phyloP scores from a whole-genome alignment of 2,329 filamentous ascomycete species.

The Septoria linicola region DNA sequence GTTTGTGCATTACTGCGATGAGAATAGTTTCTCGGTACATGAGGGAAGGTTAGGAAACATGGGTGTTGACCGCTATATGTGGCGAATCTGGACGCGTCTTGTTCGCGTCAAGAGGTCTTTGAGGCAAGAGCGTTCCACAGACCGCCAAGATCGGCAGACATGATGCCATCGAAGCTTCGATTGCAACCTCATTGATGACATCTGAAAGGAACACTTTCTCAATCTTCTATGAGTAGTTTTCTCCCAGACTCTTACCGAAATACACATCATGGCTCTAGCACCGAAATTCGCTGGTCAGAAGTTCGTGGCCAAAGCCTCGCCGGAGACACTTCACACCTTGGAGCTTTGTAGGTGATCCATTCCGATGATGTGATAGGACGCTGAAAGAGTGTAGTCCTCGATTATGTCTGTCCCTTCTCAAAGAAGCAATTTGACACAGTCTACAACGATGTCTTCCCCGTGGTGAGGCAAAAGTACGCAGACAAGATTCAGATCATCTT shows the following conservation, averaged over 20 bases:
- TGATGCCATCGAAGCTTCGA: not conserved
- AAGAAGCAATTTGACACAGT: constrained; percentile 76
- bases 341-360: constrained; percentile 49
- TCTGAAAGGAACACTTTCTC: not conserved
- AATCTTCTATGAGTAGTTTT: not conserved
- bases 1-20: not conserved
- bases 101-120: not conserved
- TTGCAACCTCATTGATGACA: not conserved
- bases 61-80: too few relatives aligned
- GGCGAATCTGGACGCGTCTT: not conserved
- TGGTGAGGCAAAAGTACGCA: constrained; percentile 61
- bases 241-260: not conserved
- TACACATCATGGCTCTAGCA: constrained; percentile 64
- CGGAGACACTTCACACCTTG: constrained; percentile 52
- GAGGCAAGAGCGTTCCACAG: not conserved
- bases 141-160: not conserved
- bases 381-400: constrained; percentile 58
- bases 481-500: constrained; percentile 72
- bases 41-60: too few relatives aligned
- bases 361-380: too few relatives aligned
- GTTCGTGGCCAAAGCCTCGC: constrained; percentile 50
- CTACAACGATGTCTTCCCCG: constrained; percentile 63
- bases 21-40: too few relatives aligned
- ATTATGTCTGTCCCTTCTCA: constrained; percentile 84
- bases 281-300: constrained; percentile 75